A percentile compares a stretch with the other conserved stretches of the same genome.
Evolutionary conservation across 2,329 filamentous ascomycete genomes (phyloP).

Genomic region (Botrytis fragariae): DNA sequence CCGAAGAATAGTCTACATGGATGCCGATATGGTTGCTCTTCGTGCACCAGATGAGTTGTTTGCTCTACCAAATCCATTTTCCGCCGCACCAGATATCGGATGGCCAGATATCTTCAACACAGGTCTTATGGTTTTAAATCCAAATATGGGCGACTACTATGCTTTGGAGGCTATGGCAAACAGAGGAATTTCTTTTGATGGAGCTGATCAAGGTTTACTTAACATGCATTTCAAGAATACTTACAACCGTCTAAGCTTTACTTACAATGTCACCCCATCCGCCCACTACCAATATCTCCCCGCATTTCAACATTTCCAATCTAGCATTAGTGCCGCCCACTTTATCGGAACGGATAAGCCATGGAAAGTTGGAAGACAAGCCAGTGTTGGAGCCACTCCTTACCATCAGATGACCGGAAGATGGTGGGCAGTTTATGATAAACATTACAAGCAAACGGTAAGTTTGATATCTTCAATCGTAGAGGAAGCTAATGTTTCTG

Average conservation of each 20-base stretch:
- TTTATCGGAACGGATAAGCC: constrained; percentile 93
- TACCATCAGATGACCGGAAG: constrained; percentile 81
- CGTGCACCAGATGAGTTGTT: constrained; percentile 93
- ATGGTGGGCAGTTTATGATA: constrained; percentile 95
- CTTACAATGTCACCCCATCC: constrained; percentile 95
- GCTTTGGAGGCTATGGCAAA: constrained; percentile 81
- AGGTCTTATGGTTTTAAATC: constrained; percentile 89
- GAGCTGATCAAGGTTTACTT: constrained; percentile 90
- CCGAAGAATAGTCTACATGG: constrained; percentile 88
- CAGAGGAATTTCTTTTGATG: constrained; percentile 89
- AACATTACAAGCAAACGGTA: constrained; percentile 67
- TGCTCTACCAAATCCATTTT: constrained; percentile 56
- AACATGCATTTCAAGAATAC: constrained; percentile 88
- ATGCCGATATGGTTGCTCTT: constrained; percentile 89
- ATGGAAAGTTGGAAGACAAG: constrained; percentile 67
- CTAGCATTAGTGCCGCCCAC: constrained; percentile 84
- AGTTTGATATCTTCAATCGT: constrained; percentile 19
- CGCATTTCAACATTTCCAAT: constrained; percentile 89
- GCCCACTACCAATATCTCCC: constrained; percentile 97
- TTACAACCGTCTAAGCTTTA: constrained; percentile 87
- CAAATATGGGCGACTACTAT: constrained; percentile 84
- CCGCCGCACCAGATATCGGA: constrained; percentile 86
- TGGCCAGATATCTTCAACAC: constrained; percentile 99
- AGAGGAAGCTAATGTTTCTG: constrained; percentile 18
- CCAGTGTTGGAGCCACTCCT: constrained; percentile 54